Percentiles rank a stretch among this genome's conserved stretches.
These are phyloP conservation scores for Monilinia vaccinii-corymbosi DNA, from an alignment of 2,329 filamentous ascomycete genomes.

Conservation along the genomic window DNA sequence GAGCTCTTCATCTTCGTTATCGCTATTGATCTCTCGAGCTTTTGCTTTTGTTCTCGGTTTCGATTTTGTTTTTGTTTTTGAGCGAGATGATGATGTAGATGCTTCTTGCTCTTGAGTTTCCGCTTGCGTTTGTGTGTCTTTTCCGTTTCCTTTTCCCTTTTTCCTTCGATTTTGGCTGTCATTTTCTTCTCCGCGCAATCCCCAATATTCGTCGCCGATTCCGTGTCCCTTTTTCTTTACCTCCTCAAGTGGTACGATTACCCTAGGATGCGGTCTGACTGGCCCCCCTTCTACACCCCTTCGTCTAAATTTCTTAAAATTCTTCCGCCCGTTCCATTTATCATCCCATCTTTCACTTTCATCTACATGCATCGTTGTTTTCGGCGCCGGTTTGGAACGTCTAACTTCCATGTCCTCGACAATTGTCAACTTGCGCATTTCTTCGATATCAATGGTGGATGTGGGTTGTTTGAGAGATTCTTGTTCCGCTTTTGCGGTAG, in stretches of 20 bases:
- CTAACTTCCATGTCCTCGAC: constrained; percentile 68
- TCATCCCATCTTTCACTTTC: constrained; percentile 67
- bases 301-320: constrained; percentile 82
- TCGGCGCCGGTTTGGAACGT: constrained; percentile 25
- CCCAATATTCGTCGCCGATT: constrained; percentile 51
- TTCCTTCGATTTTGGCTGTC: constrained; percentile 27
- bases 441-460: constrained; percentile 60
- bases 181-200: constrained; percentile 31
- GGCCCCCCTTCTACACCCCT: constrained; percentile 39
- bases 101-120: background rate
- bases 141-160: constrained; percentile 24
- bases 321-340: constrained; percentile 86
- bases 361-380: constrained; percentile 28
- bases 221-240: constrained; percentile 48
- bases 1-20: background rate
- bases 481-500: constrained; percentile 45
- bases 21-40: constrained; percentile 1
- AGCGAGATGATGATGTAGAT: background rate
- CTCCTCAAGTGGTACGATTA: constrained; percentile 55
- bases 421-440: constrained; percentile 64
- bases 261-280: constrained; percentile 26
- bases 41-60: background rate
- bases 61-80: background rate
- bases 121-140: constrained; percentile 6
- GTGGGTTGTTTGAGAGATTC: constrained; percentile 45